These are phyloP conservation scores for Tetrapisispora nanseiensis DNA, from an alignment of 805 yeast genomes.

Conservation along the genomic window DNA sequence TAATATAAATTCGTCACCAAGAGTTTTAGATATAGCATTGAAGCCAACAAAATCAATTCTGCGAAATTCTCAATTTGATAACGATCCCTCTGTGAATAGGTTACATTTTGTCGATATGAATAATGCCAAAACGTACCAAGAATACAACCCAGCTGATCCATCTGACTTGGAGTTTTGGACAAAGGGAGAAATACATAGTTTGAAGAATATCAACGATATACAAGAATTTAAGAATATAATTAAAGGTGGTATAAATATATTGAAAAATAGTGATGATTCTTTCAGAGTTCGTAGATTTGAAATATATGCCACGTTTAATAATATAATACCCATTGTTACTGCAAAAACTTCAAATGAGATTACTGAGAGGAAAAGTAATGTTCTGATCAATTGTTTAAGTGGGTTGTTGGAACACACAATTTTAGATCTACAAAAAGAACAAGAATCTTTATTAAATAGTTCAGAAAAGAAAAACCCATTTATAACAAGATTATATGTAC, in stretches of 20 bases:
- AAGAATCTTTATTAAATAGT: conserved; percentile 9
- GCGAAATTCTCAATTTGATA: conserved; percentile 7
- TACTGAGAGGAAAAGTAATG: conserved; percentile 11
- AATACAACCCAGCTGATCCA: neutral
- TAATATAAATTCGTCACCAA: conserved; percentile 15
- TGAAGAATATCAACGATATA: conserved; percentile 12
- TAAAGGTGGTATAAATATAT: conserved; percentile 19
- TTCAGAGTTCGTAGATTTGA: conserved; percentile 16
- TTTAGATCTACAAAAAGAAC: conserved; percentile 12
- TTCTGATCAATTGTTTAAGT: conserved; percentile 14
- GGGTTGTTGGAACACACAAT: conserved; percentile 9
- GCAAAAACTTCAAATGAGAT: conserved; percentile 5
- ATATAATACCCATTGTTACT: conserved; percentile 15
- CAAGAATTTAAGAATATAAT: conserved; percentile 17
- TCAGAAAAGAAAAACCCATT: conserved; percentile 21
- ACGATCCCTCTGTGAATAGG: neutral
- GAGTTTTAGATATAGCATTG: conserved; percentile 9
- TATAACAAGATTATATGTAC: conserved; percentile 22
- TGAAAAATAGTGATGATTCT: conserved; percentile 5
- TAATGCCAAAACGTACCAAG: neutral
- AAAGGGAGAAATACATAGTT: conserved; percentile 23
- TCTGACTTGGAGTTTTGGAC: conserved; percentile 18
- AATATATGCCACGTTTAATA: conserved; percentile 27
- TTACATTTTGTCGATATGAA: neutral
- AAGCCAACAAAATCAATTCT: conserved; percentile 24